A percentile compares a stretch with the other conserved stretches of the same genome.
These are phyloP conservation scores for Exophiala viscosa DNA, from an alignment of 2,329 filamentous ascomycete species.

Conservation along the genomic window DNA sequence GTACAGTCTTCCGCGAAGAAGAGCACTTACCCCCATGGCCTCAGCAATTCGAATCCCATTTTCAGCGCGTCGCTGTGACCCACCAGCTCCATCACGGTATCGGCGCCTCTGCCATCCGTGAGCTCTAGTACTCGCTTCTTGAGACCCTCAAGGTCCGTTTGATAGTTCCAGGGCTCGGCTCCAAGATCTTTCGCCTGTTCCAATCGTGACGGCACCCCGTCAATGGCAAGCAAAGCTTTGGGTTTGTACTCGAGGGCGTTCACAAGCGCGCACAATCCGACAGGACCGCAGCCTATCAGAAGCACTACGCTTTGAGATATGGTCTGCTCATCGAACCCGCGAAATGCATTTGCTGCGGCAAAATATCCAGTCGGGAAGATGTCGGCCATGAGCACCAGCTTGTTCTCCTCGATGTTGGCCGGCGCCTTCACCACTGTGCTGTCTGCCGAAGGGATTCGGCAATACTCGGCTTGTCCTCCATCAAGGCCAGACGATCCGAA, in stretches of 20 bases:
- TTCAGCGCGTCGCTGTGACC: slow-evolving; percentile 65
- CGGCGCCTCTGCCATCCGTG: slow-evolving; percentile 76
- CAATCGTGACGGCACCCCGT: slow-evolving; percentile 71
- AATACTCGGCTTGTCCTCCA: slow-evolving; percentile 77
- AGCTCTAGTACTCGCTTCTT: slow-evolving; percentile 66
- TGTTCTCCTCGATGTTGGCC: slow-evolving; percentile 65
- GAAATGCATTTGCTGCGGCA: slow-evolving; percentile 73
- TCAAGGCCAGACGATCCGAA: slow-evolving; percentile 69
- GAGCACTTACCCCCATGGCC: slow-evolving; percentile 71
- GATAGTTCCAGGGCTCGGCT: slow-evolving; percentile 79
- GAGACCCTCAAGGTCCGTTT: slow-evolving; percentile 62
- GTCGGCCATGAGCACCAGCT: slow-evolving; percentile 83
- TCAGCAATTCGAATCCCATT: slow-evolving; percentile 65
- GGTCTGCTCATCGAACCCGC: slow-evolving; percentile 55
- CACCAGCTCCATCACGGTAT: slow-evolving; percentile 78
- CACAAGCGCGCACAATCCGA: slow-evolving; percentile 79
- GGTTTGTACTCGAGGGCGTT: slow-evolving; percentile 73
- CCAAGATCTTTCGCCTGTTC: slow-evolving; percentile 69
- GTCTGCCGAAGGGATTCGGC: slow-evolving; percentile 76
- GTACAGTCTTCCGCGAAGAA: too few species aligned
- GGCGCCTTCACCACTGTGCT: slow-evolving; percentile 74
- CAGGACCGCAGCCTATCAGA: slow-evolving; percentile 78
- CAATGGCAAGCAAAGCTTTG: slow-evolving; percentile 72
- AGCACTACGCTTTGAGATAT: slow-evolving; percentile 68
- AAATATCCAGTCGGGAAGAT: slow-evolving; percentile 86